phyloP scores from a whole-genome alignment of 768 basidiomycete species.

The Boletales sp. region DNA sequence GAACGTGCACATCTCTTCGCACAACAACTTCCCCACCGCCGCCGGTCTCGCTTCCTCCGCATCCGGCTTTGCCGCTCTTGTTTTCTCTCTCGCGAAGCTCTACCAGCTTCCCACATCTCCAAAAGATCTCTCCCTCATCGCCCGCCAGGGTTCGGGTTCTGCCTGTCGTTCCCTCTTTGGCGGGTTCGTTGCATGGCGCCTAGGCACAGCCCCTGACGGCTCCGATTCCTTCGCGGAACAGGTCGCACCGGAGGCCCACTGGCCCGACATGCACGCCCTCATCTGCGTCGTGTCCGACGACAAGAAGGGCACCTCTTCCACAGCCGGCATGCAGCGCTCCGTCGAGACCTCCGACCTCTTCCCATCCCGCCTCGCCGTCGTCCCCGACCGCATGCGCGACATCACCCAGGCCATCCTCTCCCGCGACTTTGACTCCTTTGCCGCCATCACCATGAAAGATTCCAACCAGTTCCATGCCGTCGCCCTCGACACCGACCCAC shows the following conservation, averaged over 20 bases:
- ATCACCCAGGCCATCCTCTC: slow-evolving; percentile 78
- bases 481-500: slow-evolving; percentile 93
- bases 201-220: slow-evolving; percentile 54
- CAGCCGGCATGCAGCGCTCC: slow-evolving; percentile 96
- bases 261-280: slow-evolving; percentile 95
- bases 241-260: slow-evolving; percentile 80
- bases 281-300: slow-evolving; percentile 95
- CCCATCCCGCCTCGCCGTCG: slow-evolving; percentile 87
- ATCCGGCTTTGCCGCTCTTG: slow-evolving; percentile 94
- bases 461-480: slow-evolving; percentile 99
- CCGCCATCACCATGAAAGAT: slow-evolving; percentile 91
- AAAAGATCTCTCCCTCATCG: slow-evolving; percentile 86
- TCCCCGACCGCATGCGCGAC: slow-evolving; percentile 79
- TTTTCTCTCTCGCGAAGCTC: slow-evolving; percentile 81
- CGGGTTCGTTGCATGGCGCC: slow-evolving; percentile 94
- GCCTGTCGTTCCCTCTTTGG: slow-evolving; percentile 98
- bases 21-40: slow-evolving; percentile 99
- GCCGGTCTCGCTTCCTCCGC: slow-evolving; percentile 98
- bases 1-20: slow-evolving; percentile 85
- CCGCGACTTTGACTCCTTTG: slow-evolving; percentile 86
- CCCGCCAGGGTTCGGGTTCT: slow-evolving; percentile 96
- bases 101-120: slow-evolving; percentile 77
- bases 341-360: slow-evolving; percentile 89
- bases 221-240: slow-evolving; percentile 85
- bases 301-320: slow-evolving; percentile 95